A percentile compares a stretch with the other conserved stretches of the same genome.
Evolutionary conservation across 306 rosid genomes (phyloP).

Genomic region (Vigna reflexopilosa): DNA sequence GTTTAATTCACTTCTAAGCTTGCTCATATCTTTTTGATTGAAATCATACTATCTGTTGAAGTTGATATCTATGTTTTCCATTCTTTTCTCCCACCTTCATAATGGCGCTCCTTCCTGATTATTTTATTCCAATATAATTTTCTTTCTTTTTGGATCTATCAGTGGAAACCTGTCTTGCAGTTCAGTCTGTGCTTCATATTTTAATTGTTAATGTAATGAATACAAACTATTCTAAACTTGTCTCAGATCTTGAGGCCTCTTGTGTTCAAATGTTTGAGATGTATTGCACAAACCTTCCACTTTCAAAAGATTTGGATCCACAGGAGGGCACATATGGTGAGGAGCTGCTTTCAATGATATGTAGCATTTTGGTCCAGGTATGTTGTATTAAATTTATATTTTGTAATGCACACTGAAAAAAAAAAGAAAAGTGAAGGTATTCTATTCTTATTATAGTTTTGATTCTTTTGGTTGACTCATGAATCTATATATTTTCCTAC

Average conservation of each 20-base stretch:
- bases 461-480: neutral
- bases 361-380: constrained; percentile 91
- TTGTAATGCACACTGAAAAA: neutral
- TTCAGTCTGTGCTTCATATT: constrained; percentile 30
- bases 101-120: neutral
- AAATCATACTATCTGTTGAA: neutral
- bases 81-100: neutral
- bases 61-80: constrained; percentile 20
- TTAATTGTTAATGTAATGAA: constrained; percentile 44
- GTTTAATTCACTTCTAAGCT: neutral
- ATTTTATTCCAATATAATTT: neutral
- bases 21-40: constrained; percentile 20
- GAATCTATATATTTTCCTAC: neutral
- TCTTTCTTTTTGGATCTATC: neutral
- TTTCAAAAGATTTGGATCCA: constrained; percentile 90
- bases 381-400: constrained; percentile 25
- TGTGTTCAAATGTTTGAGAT: constrained; percentile 80
- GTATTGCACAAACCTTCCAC: constrained; percentile 83
- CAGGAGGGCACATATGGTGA: constrained; percentile 94
- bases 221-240: constrained; percentile 46
- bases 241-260: constrained; percentile 78
- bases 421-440: constrained; percentile 2
- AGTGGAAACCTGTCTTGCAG: constrained; percentile 21
- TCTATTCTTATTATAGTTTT: neutral
- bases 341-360: constrained; percentile 78